Base-by-base conservation (phyloP, 768 basidiomycete species). In the Tremella yokohamensis region DNA sequence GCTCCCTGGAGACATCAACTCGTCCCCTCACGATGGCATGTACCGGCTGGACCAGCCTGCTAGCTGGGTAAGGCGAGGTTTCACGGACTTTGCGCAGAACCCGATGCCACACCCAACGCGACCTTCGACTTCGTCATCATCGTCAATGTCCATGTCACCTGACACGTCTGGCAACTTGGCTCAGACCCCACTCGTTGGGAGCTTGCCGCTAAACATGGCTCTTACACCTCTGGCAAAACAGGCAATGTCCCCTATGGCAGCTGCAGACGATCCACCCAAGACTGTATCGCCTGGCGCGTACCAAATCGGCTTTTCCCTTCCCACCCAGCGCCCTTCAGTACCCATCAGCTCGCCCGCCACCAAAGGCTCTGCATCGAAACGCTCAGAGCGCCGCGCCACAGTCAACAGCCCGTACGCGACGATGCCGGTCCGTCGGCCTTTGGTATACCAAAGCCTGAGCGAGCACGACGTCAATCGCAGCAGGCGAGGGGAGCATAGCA, bases 201-300 rank as follows among this genome's bases (percentile, higher is more conserved):
- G 50, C 13, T 48, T 45, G 26, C 50, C 44, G 25, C 44, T 39
- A 1, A 39, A 19, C 44, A 22, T 22, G 20, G 39, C 22, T 34
- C 52, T 12, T 22, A 18, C 22, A 29, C 12, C 24, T 39, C 19
- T 40, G 52, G 26, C 47, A 34, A 40, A 4, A 20, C 19, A 25
- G 9, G 22, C 49, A 37, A 34, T 12, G 19, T 54, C n/a, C 16
- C 18, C 49, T 37, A 25, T 42, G 34, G 19, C 57, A 11, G 44
- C 40, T n/a, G 48, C 59, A 1, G 50, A 42, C 29, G 45, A 54
- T 20, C 42, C 56, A 19, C 61, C 59, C 11, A 44, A 34, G 3
- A 70, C 69, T 1, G 57, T 70, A 11, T 68, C 69, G 2, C 66
- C 66, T 2, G 69, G 69, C 2, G 42, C 63, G 3, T 68, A 65